Percentiles rank a stretch among this genome's conserved stretches.
Conservation (phyloP, 1,284 basidiomycete genomes). For the Ceratobasidium papillatum region DNA sequence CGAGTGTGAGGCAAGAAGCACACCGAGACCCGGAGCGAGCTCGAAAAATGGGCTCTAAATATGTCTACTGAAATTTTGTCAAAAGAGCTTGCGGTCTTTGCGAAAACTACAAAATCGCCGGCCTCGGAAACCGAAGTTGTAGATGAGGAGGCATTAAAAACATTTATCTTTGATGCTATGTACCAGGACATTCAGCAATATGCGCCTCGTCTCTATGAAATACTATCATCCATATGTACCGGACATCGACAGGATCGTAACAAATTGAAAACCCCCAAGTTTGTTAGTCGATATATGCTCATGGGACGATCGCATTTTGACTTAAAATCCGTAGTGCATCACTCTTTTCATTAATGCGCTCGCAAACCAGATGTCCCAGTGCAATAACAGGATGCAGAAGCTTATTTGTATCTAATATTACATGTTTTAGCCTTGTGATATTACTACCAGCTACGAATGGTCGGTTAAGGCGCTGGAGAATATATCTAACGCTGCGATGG, state of each 20-base stretch:
- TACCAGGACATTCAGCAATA: not conserved
- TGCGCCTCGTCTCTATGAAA: not conserved
- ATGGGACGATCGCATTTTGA: too few relatives aligned
- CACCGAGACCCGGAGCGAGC: not conserved
- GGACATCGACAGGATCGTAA: not conserved
- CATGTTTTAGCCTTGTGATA: not conserved
- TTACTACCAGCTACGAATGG: too few relatives aligned
- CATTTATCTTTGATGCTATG: not conserved
- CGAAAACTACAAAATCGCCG: not conserved
- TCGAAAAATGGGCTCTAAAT: not conserved
- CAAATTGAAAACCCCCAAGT: not conserved
- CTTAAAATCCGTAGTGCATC: too few relatives aligned
- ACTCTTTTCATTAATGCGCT: constrained; percentile 19
- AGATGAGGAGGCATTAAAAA: not conserved
- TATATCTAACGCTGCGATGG: too few relatives aligned
- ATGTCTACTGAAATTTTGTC: not conserved
- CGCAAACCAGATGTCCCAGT: not conserved
- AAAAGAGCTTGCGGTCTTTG: not conserved
- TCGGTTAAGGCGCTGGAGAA: too few relatives aligned
- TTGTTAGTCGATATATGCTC: too few relatives aligned
- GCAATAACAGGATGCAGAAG: constrained; percentile 10
- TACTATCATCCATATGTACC: not conserved
- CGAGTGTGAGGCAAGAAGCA: not conserved
- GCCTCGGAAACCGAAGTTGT: constrained; percentile 1
- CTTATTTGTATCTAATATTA: constrained; percentile 9